Conservation (phyloP, 108 stramenopile genomes). For the Cyclostephanos tholiformis region DNA sequence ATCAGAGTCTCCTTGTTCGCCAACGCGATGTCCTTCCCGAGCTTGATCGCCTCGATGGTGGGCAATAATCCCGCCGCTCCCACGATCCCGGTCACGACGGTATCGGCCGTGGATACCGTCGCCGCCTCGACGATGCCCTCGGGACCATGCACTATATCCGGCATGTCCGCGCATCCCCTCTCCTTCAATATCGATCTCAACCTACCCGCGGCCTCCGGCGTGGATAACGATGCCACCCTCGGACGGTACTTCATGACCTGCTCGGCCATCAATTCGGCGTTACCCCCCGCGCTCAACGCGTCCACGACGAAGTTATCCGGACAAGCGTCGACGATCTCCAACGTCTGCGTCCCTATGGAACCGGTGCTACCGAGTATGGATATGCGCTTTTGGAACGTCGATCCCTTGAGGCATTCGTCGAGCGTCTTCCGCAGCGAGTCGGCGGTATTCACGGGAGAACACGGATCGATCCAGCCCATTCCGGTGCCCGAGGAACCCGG, state of each 20-base stretch:
- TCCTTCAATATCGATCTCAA: constrained; percentile 55
- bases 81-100: constrained; percentile 95
- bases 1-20: constrained; percentile 99
- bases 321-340: constrained; percentile 93
- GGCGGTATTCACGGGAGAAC: constrained; percentile 78
- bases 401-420: constrained; percentile 71
- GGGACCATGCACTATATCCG: constrained; percentile 75
- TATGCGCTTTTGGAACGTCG: constrained; percentile 82
- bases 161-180: constrained; percentile 63
- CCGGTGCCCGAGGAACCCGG: constrained; percentile 73
- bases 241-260: constrained; percentile 90
- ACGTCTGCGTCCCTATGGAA: constrained; percentile 95
- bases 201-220: constrained; percentile 69
- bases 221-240: constrained; percentile 68
- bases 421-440: constrained; percentile 74
- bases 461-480: constrained; percentile 81
- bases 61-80: constrained; percentile 94
- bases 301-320: constrained; percentile 93
- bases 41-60: constrained; percentile 94
- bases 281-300: constrained; percentile 87
- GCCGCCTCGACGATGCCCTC: constrained; percentile 87
- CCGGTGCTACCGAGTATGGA: constrained; percentile 92
- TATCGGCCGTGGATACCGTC: constrained; percentile 77
- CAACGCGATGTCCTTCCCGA: constrained; percentile 93
- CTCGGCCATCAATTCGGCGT: constrained; percentile 88